Evolutionary conservation across 208 protist species (phyloP).

Genomic region (Tetramitus jugosus): DNA sequence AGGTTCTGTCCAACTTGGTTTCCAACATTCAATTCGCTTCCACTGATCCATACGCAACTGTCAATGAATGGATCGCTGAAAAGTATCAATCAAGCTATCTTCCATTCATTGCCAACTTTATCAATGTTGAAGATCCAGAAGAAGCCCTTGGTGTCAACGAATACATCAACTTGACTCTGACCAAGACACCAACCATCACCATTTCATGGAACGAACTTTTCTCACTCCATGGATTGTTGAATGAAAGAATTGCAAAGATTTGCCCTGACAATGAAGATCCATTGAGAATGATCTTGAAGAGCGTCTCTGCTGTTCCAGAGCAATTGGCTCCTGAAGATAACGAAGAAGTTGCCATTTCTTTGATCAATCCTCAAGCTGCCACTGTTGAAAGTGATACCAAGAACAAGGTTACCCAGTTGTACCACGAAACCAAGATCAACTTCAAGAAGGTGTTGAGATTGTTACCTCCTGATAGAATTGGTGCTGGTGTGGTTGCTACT

Average conservation of each 20-base stretch:
- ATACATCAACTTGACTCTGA: conserved; percentile 51
- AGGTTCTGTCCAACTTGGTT: conserved; percentile 49
- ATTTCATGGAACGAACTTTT: conserved; percentile 53
- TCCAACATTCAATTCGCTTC: conserved; percentile 42
- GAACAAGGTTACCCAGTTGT: conserved; percentile 23
- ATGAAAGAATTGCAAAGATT: conserved; percentile 38
- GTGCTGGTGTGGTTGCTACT: conserved; percentile 29
- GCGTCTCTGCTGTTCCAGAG: conserved; percentile 31
- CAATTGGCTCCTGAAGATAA: conserved; percentile 12
- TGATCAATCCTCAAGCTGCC: conserved; percentile 45
- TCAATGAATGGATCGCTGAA: conserved; percentile 49
- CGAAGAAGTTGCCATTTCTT: conserved; percentile 45
- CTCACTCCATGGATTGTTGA: conserved; percentile 41
- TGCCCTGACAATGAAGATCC: conserved; percentile 46
- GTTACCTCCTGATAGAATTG: conserved; percentile 34
- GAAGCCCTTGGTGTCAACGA: conserved; percentile 54
- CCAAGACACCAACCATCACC: conserved; percentile 49
- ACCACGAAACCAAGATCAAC: conserved; percentile 40
- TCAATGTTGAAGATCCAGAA: conserved; percentile 46
- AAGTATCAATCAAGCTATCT: conserved; percentile 34
- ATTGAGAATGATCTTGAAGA: conserved; percentile 43
- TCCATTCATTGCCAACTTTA: conserved; percentile 44
- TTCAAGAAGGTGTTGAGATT: conserved; percentile 40
- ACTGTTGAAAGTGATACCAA: not conserved
- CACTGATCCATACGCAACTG: conserved; percentile 37